Evolutionary conservation across 2,329 filamentous ascomycete genomes (phyloP).

Genomic region (Hirsutella thompsonii): DNA sequence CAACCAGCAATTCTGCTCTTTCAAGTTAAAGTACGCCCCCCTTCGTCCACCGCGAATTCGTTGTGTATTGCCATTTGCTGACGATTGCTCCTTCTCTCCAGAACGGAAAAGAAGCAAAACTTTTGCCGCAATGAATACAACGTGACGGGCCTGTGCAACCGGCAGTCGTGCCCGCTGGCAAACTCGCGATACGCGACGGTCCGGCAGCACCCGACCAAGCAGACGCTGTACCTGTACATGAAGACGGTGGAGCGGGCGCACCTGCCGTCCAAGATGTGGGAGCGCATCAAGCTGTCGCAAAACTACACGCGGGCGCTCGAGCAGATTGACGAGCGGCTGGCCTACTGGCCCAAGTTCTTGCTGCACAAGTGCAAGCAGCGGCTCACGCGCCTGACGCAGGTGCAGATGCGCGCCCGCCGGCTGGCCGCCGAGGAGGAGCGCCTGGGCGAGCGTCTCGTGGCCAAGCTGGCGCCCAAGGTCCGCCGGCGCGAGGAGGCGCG

Average conservation of each 20-base stretch:
- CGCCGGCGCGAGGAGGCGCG: slow-evolving; percentile 60
- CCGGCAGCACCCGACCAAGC: slow-evolving; percentile 67
- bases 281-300: slow-evolving; percentile 75
- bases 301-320: slow-evolving; percentile 86
- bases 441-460: slow-evolving; percentile 77
- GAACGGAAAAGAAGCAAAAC: slow-evolving; percentile 72
- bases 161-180: slow-evolving; percentile 80
- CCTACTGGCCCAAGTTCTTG: slow-evolving; percentile 92
- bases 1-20: slow-evolving; percentile 88
- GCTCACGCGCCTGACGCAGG: slow-evolving; percentile 82
- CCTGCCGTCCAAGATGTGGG: slow-evolving; percentile 86
- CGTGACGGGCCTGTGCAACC: slow-evolving; percentile 69
- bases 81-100: slow-evolving; percentile 16
- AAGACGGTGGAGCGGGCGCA: slow-evolving; percentile 86
- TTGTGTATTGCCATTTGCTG: slow-evolving; percentile 13
- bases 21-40: slow-evolving; percentile 68
- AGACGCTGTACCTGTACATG: slow-evolving; percentile 87
- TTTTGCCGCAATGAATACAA: slow-evolving; percentile 97
- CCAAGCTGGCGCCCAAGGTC: slow-evolving; percentile 85
- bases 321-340: slow-evolving; percentile 73
- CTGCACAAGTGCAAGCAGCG: slow-evolving; percentile 95
- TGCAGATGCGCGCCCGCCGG: slow-evolving; percentile 67
- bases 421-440: slow-evolving; percentile 82
- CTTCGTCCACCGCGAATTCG: not conserved
- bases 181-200: slow-evolving; percentile 91